These are phyloP conservation scores for Porogramme epimiltina DNA, from an alignment of 1,284 basidiomycete species.

Conservation along the genomic window DNA sequence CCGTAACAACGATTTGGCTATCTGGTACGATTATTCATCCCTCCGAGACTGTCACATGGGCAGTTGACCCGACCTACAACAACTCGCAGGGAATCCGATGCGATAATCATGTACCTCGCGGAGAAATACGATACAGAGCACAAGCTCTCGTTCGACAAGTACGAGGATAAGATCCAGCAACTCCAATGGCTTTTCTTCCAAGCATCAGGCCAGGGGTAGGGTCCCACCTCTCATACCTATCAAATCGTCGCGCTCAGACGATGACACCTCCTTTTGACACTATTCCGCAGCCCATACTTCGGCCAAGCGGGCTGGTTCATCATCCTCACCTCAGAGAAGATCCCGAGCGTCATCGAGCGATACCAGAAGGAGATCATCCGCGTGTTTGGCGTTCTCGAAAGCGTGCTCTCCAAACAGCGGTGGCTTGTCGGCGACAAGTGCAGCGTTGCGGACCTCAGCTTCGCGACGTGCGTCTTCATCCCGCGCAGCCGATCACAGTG, in stretches of 20 bases:
- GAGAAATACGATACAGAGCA: conserved; percentile 21
- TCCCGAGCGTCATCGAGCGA: conserved; percentile 29
- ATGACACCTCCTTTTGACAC: too few relatives aligned
- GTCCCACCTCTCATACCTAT: not conserved
- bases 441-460: conserved; percentile 19
- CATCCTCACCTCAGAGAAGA: conserved; percentile 23
- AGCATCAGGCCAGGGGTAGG: conserved; percentile 30
- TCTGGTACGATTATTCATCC: conserved; percentile 11
- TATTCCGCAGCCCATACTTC: conserved; percentile 20
- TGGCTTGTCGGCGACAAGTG: conserved; percentile 20
- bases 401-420: conserved; percentile 14
- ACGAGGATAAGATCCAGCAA: conserved; percentile 23
- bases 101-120: conserved; percentile 33
- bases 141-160: conserved; percentile 23
- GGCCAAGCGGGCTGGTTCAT: conserved; percentile 31
- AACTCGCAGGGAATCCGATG: conserved; percentile 32
- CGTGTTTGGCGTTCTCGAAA: conserved; percentile 33
- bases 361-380: conserved; percentile 33
- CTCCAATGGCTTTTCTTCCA: conserved; percentile 31
- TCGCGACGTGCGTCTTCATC: conserved; percentile 15
- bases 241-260: not conserved
- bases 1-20: conserved; percentile 30
- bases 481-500: too few relatives aligned
- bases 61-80: too few relatives aligned
- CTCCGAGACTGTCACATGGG: too few relatives aligned